Base-by-base conservation (phyloP, 441 rosid genomes). In the Adansonia gregorii region DNA sequence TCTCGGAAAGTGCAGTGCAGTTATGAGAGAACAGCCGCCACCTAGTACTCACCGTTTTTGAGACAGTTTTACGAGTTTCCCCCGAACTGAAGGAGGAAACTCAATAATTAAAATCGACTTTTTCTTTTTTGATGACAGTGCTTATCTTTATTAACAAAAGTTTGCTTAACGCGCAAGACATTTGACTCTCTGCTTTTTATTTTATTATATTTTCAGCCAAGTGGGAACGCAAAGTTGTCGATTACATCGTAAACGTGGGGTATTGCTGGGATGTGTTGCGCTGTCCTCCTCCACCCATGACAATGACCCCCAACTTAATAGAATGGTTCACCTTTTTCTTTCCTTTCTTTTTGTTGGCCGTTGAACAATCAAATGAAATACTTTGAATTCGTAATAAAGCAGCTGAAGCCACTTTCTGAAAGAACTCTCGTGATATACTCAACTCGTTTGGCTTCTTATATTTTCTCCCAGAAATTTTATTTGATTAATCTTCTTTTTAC, bases 11-110 rank as follows among this genome's bases (percentile, higher is more conserved):
- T 31, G 2, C n/a, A 12, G n/a, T 60, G 41, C 41, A 35, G 41
- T 17, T n/a, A 17, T 11, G 76, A 64, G 61, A 67, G 56, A 17
- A 2, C 31, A 39, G 81, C 84, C 66, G 75, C 73, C 80, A 56
- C 59, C 45, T 65, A 22, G 73, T 52, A 58, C 66, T 9, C 81
- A 74, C 3, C 54, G 48, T 68, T 67, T 35, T 79, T 60, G 9
- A 35, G 9, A 67, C 49, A 9, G 15, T 11, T 51, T 49, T 20
- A 22, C 11, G 4, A 27, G 10, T 2, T 14, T 17, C n/a, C 31
- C 41, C 12, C 7, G 49, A 43, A 56, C 11, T 46, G 6, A 2
- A 27, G 66, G 41, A 17, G 35, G 54, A 14, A 27, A 55, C 48
- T 19, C 17, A 8, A 2, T 5, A n/a, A 22, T 8, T 2, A 3